Evolutionary conservation across 495 filamentous ascomycete genomes (phyloP).

Genomic region (Monascus purpureus): DNA sequence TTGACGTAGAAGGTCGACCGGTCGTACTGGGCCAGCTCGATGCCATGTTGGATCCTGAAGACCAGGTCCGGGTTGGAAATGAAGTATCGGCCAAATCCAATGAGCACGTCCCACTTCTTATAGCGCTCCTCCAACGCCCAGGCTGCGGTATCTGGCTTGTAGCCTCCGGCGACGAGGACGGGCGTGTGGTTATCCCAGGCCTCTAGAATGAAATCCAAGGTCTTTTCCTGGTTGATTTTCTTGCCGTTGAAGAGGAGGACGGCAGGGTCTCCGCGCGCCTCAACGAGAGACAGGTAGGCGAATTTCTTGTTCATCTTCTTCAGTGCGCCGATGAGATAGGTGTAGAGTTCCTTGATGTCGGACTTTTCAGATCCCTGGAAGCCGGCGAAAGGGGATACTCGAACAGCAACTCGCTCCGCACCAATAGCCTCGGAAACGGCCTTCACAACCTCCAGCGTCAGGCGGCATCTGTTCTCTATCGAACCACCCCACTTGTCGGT

Average conservation of each 20-base stretch:
- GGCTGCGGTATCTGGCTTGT: slow-evolving; percentile 26
- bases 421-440: slow-evolving; percentile 49
- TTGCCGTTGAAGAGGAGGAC: slow-evolving; percentile 22
- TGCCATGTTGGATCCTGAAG: slow-evolving; percentile 43
- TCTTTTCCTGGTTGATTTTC: slow-evolving; percentile 17
- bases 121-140: slow-evolving; percentile 34
- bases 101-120: slow-evolving; percentile 30
- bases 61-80: slow-evolving; percentile 61
- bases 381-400: slow-evolving; percentile 43
- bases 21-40: slow-evolving; percentile 43
- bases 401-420: slow-evolving; percentile 38
- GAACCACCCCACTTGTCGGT: slow-evolving; percentile 56
- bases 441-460: slow-evolving; percentile 43
- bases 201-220: slow-evolving; percentile 34
- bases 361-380: slow-evolving; percentile 55
- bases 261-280: slow-evolving; percentile 29
- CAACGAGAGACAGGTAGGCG: slow-evolving; percentile 51
- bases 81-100: slow-evolving; percentile 50
- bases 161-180: slow-evolving; percentile 46
- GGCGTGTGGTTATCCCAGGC: slow-evolving; percentile 12
- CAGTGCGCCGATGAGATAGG: slow-evolving; percentile 33
- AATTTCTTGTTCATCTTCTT: slow-evolving; percentile 34
- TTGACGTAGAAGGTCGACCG: slow-evolving; percentile 42
- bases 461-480: slow-evolving; percentile 47
- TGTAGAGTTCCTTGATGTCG: slow-evolving; percentile 47